A percentile compares a stretch with the other conserved stretches of the same genome.
Evolutionary conservation across 2,329 filamentous ascomycete genomes (phyloP).

Genomic region (Sclerotinia minor): DNA sequence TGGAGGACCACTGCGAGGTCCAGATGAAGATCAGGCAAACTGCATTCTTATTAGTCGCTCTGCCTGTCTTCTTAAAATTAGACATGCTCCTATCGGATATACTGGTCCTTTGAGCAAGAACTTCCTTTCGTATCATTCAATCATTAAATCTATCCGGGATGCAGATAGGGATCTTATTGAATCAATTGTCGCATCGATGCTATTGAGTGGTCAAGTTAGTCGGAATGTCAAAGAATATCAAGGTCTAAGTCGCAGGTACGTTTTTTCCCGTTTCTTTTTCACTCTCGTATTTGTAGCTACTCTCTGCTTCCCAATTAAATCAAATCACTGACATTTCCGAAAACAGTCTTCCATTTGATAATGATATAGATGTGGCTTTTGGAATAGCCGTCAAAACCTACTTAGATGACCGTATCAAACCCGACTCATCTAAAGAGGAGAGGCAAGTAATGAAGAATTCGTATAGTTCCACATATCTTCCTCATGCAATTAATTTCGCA

Average conservation of each 20-base stretch:
- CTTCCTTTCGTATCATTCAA: slow-evolving; percentile 79
- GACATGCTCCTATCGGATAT: slow-evolving; percentile 84
- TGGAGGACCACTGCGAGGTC: slow-evolving; percentile 56
- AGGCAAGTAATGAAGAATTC: slow-evolving; percentile 49
- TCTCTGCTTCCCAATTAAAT: not conserved
- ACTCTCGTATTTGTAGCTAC: not conserved
- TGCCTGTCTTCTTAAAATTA: slow-evolving; percentile 77
- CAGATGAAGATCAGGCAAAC: slow-evolving; percentile 73
- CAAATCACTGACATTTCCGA: not conserved
- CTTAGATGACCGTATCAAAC: slow-evolving; percentile 67
- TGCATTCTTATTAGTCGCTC: slow-evolving; percentile 83
- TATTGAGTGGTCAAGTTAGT: slow-evolving; percentile 76
- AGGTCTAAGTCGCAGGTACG: slow-evolving; percentile 70
- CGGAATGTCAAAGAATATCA: slow-evolving; percentile 62
- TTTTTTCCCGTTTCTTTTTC: slow-evolving; percentile 37
- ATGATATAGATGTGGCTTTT: slow-evolving; percentile 71
- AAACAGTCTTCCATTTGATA: slow-evolving; percentile 63
- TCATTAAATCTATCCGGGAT: slow-evolving; percentile 76
- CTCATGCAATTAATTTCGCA: slow-evolving; percentile 57
- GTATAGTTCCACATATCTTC: slow-evolving; percentile 53
- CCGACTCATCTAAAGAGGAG: slow-evolving; percentile 53
- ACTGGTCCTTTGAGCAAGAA: slow-evolving; percentile 92
- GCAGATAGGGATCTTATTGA: slow-evolving; percentile 82
- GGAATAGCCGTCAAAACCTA: slow-evolving; percentile 80
- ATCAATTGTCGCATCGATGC: slow-evolving; percentile 75